Evolutionary conservation across 192 early-diverging fungal genomes (phyloP).

Genomic region (Backusella westeae): DNA sequence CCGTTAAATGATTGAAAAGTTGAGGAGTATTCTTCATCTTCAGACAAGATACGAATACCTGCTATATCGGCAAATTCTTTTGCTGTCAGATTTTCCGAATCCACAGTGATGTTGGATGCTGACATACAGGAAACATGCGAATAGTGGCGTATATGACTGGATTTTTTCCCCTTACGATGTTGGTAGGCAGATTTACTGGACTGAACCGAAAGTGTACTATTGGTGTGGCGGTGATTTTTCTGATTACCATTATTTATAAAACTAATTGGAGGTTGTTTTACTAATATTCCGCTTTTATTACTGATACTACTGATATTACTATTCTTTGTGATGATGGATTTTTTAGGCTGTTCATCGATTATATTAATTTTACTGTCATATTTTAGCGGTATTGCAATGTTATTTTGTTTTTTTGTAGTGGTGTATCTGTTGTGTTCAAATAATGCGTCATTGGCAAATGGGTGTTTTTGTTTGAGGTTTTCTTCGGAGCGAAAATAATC

Average conservation of each 20-base stretch:
- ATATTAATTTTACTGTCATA: background rate
- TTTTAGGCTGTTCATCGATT: background rate
- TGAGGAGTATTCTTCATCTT: constrained; percentile 2
- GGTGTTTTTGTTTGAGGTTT: background rate
- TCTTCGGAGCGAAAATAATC: constrained; percentile 17
- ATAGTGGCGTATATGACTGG: constrained; percentile 23
- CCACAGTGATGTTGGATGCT: constrained; percentile 33
- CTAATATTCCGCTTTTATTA: background rate
- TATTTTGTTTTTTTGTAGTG: background rate
- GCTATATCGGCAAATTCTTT: constrained; percentile 38
- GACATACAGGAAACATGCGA: constrained; percentile 28
- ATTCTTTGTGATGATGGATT: constrained; percentile 5
- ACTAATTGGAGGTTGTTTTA: constrained; percentile 5
- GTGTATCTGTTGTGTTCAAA: constrained; percentile 16
- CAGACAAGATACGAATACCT: constrained; percentile 29
- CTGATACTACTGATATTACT: background rate
- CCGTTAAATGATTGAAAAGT: background rate
- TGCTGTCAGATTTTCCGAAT: constrained; percentile 37
- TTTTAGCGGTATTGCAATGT: background rate
- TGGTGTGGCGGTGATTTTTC: constrained; percentile 21
- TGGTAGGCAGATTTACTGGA: background rate
- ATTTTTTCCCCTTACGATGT: background rate
- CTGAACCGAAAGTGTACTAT: constrained; percentile 2
- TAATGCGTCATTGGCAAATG: background rate
- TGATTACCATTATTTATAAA: background rate